Percentiles rank a stretch among this genome's conserved stretches.
Conservation (phyloP, 805 yeast species). For the Kodamaea neixiangensis region DNA sequence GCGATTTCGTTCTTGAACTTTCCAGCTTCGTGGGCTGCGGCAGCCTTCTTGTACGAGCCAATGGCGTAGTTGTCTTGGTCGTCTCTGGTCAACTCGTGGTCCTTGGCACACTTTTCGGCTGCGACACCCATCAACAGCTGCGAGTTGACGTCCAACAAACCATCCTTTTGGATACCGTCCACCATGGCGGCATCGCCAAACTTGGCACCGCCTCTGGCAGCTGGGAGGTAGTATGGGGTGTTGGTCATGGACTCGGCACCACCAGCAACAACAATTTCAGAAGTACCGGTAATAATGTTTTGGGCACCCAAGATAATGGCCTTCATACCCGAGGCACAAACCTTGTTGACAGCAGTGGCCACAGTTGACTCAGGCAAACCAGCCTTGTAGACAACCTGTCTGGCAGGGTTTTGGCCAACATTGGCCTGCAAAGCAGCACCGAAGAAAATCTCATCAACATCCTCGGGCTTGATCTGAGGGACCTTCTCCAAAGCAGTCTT, state of each 20-base stretch:
- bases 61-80: slow-evolving; percentile 90
- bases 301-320: slow-evolving; percentile 90
- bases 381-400: slow-evolving; percentile 92
- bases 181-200: slow-evolving; percentile 79
- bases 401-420: slow-evolving; percentile 96
- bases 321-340: slow-evolving; percentile 96
- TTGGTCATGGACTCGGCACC: slow-evolving; percentile 98
- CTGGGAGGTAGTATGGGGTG: slow-evolving; percentile 87
- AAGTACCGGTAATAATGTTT: slow-evolving; percentile 81
- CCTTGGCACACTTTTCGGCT: slow-evolving; percentile 94
- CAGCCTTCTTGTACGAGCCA: slow-evolving; percentile 82
- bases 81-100: slow-evolving; percentile 74
- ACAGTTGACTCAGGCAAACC: slow-evolving; percentile 80
- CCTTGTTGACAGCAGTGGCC: slow-evolving; percentile 92
- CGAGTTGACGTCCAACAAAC: slow-evolving; percentile 89
- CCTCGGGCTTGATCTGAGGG: slow-evolving; percentile 73
- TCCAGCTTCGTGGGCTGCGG: slow-evolving; percentile 73
- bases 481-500: slow-evolving; percentile 82
- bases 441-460: slow-evolving; percentile 86
- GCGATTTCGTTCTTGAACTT: slow-evolving; percentile 82
- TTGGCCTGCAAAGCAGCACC: slow-evolving; percentile 94
- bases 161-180: slow-evolving; percentile 93
- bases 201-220: slow-evolving; percentile 85
- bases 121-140: slow-evolving; percentile 92
- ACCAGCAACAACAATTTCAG: slow-evolving; percentile 93